These are phyloP conservation scores for Novakomyces olei DNA, from an alignment of 805 yeast genomes.

Conservation along the genomic window DNA sequence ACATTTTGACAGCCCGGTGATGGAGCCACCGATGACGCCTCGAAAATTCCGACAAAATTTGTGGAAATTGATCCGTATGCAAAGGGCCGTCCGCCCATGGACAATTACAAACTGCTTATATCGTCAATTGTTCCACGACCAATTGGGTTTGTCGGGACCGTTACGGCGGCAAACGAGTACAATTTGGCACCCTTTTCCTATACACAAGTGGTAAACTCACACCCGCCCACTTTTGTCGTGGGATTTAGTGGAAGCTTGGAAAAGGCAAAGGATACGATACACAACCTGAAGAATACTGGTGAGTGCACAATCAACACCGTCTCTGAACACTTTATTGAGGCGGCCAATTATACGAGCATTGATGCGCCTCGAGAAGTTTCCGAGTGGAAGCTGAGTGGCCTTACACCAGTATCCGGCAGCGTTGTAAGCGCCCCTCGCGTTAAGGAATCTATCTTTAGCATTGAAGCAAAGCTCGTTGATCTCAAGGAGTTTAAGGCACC, in stretches of 20 bases:
- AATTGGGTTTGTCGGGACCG: constrained; percentile 33
- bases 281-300: constrained; percentile 26
- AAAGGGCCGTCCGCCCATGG: constrained; percentile 20
- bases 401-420: constrained; percentile 25
- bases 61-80: constrained; percentile 30
- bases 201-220: constrained; percentile 25
- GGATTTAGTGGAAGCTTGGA: constrained; percentile 22
- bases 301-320: constrained; percentile 36
- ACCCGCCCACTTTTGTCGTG: constrained; percentile 37
- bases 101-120: constrained; percentile 29
- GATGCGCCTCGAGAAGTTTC: constrained; percentile 28
- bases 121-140: constrained; percentile 37
- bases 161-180: constrained; percentile 14
- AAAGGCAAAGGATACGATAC: constrained; percentile 26
- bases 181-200: constrained; percentile 45
- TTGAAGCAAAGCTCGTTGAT: constrained; percentile 18
- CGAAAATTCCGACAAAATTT: too few species aligned
- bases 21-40: too few species aligned
- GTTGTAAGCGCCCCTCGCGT: constrained; percentile 34
- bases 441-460: constrained; percentile 36
- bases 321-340: constrained; percentile 43
- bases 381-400: constrained; percentile 29
- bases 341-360: constrained; percentile 30
- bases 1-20: too few species aligned
- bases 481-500: not conserved